These are phyloP conservation scores for Colletotrichum australisinense DNA, from an alignment of 2,329 filamentous ascomycete genomes.

Conservation along the genomic window DNA sequence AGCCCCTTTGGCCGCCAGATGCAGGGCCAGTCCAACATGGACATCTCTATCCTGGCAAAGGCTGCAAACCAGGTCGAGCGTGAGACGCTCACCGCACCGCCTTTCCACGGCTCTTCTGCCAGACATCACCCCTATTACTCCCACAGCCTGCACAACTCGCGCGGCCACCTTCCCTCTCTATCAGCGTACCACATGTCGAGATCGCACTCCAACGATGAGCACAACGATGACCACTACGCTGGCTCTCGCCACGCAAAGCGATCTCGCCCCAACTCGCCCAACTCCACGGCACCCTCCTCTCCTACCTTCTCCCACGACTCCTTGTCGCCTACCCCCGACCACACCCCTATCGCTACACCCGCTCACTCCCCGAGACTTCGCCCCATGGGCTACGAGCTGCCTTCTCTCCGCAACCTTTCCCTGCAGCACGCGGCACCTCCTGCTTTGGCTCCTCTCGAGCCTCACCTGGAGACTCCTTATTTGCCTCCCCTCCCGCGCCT, in stretches of 20 bases:
- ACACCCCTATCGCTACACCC: constrained; percentile 97
- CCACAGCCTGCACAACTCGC: constrained; percentile 59
- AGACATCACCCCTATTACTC: constrained; percentile 67
- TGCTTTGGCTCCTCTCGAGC: constrained; percentile 69
- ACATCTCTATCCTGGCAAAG: constrained; percentile 71
- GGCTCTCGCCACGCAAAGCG: constrained; percentile 81
- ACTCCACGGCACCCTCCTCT: constrained; percentile 94
- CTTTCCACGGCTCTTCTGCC: constrained; percentile 55
- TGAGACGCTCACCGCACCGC: constrained; percentile 58
- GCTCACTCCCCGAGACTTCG: constrained; percentile 93
- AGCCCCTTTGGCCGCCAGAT: constrained; percentile 51
- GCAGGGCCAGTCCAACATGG: constrained; percentile 52
- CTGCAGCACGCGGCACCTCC: constrained; percentile 65
- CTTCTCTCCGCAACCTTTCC: constrained; percentile 79
- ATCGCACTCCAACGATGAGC: constrained; percentile 84
- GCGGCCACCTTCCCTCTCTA: constrained; percentile 78
- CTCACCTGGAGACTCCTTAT: constrained; percentile 59
- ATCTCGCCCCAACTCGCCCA: constrained; percentile 91
- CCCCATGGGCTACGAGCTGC: constrained; percentile 83
- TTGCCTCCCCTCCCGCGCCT: constrained; percentile 56
- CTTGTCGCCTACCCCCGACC: constrained; percentile 92
- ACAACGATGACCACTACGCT: constrained; percentile 79
- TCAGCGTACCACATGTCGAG: constrained; percentile 95
- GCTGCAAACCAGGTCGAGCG: constrained; percentile 72
- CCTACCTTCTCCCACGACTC: constrained; percentile 98